Percentiles rank a stretch among this genome's conserved stretches.
Conservation (phyloP, 148 eudicot genomes). For the Camellia granthamiana region DNA sequence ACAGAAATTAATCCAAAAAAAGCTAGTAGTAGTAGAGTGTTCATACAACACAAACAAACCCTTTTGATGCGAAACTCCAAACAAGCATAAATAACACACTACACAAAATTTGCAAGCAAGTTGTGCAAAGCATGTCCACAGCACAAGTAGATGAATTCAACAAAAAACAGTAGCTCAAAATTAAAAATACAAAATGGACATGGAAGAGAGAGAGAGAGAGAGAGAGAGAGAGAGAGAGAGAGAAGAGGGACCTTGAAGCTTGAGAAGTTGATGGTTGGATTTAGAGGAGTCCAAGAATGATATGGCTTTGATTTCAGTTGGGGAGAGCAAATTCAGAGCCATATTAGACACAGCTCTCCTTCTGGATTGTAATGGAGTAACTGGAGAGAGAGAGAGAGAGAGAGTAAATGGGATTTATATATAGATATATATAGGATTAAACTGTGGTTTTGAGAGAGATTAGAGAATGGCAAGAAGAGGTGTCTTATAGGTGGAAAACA, state of each 20-base stretch:
- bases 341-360: constrained; percentile 17
- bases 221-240: constrained; percentile 19
- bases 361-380: neutral
- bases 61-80: neutral
- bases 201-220: too few species aligned
- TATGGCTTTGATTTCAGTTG: constrained; percentile 56
- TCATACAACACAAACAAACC: neutral
- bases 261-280: constrained; percentile 40
- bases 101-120: neutral
- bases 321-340: constrained; percentile 66
- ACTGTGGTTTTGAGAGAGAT: neutral
- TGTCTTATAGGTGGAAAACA: neutral
- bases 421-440: neutral
- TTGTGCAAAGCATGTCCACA: neutral
- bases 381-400: neutral
- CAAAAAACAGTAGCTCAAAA: neutral
- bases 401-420: neutral
- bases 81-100: neutral
- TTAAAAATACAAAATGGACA: neutral
- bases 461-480: neutral
- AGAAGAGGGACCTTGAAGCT: constrained; percentile 49
- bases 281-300: constrained; percentile 62
- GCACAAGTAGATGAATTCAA: neutral
- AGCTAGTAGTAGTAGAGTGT: neutral
- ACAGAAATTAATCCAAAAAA: neutral